A percentile compares a stretch with the other conserved stretches of the same genome.
Conservation (phyloP, 1,139 yeast genomes). For the Hanseniaspora sp. region DNA sequence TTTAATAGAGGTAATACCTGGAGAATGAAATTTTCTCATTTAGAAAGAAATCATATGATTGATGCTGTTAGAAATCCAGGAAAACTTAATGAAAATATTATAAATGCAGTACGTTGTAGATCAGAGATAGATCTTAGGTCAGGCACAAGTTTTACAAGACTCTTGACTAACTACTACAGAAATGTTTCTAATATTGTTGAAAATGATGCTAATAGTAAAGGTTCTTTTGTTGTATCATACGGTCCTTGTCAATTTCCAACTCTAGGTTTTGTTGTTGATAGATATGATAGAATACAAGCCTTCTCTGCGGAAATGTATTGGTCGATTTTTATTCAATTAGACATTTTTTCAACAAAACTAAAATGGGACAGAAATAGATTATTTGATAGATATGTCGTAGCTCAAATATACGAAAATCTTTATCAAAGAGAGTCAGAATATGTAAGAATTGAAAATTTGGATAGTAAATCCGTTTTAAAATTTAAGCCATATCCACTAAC, state of each 20-base stretch:
- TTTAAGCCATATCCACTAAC: conserved; percentile 84
- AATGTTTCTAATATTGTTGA: conserved; percentile 23
- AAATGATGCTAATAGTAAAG: conserved; percentile 19
- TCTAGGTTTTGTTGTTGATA: conserved; percentile 89
- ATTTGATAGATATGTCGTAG: conserved; percentile 60
- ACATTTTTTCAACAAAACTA: conserved; percentile 27
- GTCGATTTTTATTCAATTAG: conserved; percentile 48
- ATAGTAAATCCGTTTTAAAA: conserved; percentile 56
- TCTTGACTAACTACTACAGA: conserved; percentile 28
- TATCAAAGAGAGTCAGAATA: conserved; percentile 34
- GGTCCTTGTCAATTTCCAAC: conserved; percentile 98
- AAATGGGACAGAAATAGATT: conserved; percentile 61
- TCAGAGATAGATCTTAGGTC: conserved; percentile 80
- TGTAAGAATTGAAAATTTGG: conserved; percentile 45
- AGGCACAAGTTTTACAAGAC: conserved; percentile 81
- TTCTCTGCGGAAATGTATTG: conserved; percentile 75
- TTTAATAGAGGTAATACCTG: conserved; percentile 41
- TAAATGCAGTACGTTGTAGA: conserved; percentile 75
- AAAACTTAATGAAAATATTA: conserved; percentile 53
- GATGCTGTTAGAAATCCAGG: conserved; percentile 65
- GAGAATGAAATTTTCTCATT: conserved; percentile 79
- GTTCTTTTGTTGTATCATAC: conserved; percentile 46
- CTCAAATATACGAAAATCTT: conserved; percentile 57
- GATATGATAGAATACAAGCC: conserved; percentile 62
- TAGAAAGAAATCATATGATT: conserved; percentile 62